phyloP scores from a whole-genome alignment of 164 flowering plant species.

The Chloranthus sessilifolius region DNA sequence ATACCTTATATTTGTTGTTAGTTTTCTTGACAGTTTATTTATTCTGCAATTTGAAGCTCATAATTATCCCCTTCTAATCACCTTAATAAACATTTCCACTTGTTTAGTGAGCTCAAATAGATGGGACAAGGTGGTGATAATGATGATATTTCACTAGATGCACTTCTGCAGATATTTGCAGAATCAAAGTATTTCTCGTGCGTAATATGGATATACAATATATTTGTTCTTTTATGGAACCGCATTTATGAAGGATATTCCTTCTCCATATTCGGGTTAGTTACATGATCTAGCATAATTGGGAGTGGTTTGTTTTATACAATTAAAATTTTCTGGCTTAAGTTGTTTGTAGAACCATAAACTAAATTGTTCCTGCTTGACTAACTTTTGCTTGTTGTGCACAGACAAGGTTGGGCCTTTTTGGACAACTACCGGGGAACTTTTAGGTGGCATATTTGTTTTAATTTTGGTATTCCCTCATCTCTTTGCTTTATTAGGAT shows the following conservation, averaged over 20 bases:
- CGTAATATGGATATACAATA: conserved; percentile 67
- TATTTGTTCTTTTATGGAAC: conserved; percentile 67
- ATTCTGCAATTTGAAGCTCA: too few species aligned
- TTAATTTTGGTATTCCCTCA: conserved; percentile 73
- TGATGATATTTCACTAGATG: too few species aligned
- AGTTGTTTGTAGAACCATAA: neutral
- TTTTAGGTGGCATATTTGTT: conserved; percentile 99
- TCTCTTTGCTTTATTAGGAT: conserved; percentile 2
- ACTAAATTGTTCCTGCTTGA: neutral
- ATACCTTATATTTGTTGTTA: too few species aligned
- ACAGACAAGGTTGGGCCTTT: conserved; percentile 60
- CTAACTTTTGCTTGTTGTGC: conserved; percentile 9
- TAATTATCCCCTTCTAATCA: too few species aligned
- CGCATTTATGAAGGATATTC: conserved; percentile 88
- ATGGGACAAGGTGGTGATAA: too few species aligned
- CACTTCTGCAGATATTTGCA: conserved; percentile 63
- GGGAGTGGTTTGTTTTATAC: conserved; percentile 1
- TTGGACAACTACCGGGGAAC: conserved; percentile 81
- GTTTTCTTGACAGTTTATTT: too few species aligned
- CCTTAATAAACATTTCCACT: too few species aligned
- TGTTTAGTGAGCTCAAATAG: too few species aligned
- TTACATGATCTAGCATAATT: conserved; percentile 6
- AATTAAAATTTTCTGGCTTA: neutral
- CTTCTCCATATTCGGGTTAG: conserved; percentile 79
- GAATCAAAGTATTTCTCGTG: conserved; percentile 49